phyloP scores from a whole-genome alignment of 2,329 filamentous ascomycete genomes.

The Sclerotinia sclerotiorum region DNA sequence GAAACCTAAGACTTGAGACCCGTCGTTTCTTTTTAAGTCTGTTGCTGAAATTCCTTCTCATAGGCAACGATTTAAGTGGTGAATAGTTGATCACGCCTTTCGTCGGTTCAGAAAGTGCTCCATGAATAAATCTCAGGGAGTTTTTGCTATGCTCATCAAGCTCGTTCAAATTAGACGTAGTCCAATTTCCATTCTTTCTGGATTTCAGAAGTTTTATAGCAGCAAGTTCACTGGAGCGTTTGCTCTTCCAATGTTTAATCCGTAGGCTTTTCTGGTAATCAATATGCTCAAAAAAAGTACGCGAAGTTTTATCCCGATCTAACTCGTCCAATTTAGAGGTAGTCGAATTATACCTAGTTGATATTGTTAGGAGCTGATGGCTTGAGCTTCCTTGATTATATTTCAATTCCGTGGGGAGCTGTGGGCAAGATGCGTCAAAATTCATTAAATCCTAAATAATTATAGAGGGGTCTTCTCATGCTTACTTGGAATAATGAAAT shows the following conservation, averaged over 20 bases:
- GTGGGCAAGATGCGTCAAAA: slow-evolving; percentile 5
- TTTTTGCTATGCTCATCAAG: not conserved
- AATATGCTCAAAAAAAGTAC: not conserved
- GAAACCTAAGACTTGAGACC: slow-evolving; percentile 12
- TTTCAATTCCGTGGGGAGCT: slow-evolving; percentile 2
- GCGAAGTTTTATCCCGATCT: not conserved
- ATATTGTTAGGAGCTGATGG: not conserved
- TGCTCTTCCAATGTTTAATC: not conserved
- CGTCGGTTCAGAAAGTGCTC: not conserved
- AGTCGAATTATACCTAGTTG: not conserved
- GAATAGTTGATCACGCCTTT: not conserved
- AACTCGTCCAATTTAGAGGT: not conserved
- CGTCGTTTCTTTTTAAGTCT: slow-evolving; percentile 7
- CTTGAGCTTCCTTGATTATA: not conserved
- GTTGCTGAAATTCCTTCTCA: not conserved
- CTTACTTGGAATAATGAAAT: slow-evolving; percentile 9
- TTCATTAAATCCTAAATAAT: not conserved
- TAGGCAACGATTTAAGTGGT: not conserved
- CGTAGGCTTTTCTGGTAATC: not conserved
- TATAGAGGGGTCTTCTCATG: not conserved
- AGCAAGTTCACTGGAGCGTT: not conserved
- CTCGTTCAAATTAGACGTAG: not conserved
- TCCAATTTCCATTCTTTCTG: not conserved
- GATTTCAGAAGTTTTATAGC: not conserved
- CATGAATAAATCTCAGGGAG: not conserved